Conservation (phyloP, 176 grass and related monocot species). For the Eleusine indica region DNA sequence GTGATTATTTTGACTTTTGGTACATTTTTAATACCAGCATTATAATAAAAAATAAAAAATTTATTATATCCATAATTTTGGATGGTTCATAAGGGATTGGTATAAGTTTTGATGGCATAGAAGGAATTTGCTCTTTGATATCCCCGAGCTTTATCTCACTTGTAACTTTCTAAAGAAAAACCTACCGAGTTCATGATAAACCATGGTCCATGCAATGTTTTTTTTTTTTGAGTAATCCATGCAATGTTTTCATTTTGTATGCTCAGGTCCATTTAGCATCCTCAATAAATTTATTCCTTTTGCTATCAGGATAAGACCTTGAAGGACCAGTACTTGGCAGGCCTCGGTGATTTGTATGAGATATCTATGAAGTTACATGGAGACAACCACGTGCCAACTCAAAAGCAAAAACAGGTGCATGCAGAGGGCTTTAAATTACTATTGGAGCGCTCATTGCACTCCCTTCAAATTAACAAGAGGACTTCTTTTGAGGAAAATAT, state of each 20-base stretch:
- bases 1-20: no score
- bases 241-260: conserved; percentile 4
- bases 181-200: background rate
- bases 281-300: conserved; percentile 3
- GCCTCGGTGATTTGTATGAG: conserved; percentile 58
- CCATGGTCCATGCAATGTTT: background rate
- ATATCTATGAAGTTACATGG: conserved; percentile 54
- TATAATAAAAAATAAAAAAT: no score
- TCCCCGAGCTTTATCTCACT: background rate
- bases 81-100: no score
- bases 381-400: conserved; percentile 12
- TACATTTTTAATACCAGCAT: no score
- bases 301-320: conserved; percentile 59
- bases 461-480: conserved; percentile 54
- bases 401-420: conserved; percentile 40
- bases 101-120: no score
- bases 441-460: conserved; percentile 46
- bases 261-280: conserved; percentile 6
- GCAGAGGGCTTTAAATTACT: conserved; percentile 59
- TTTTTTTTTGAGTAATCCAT: background rate
- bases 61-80: no score
- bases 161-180: conserved; percentile 4
- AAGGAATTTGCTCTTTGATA: background rate
- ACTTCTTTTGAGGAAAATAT: conserved; percentile 49
- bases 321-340: conserved; percentile 58